These are phyloP conservation scores for Talaromyces thailandensis DNA, from an alignment of 495 filamentous ascomycete genomes.

Conservation along the genomic window DNA sequence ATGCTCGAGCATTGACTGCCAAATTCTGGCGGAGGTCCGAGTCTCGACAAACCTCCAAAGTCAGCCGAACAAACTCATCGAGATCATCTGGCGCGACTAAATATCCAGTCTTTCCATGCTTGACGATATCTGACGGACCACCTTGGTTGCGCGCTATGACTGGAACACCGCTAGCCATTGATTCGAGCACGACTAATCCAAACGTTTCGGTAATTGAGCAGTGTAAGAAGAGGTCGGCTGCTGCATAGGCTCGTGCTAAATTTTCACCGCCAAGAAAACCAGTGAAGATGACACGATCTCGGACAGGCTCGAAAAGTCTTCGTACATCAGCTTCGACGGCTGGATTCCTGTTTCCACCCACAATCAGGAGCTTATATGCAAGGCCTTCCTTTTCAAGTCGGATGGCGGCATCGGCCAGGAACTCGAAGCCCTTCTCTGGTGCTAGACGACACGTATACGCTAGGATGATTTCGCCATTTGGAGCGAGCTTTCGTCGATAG, in stretches of 20 bases:
- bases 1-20: constrained; percentile 28
- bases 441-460: constrained; percentile 51
- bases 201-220: constrained; percentile 61
- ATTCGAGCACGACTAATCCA: constrained; percentile 54
- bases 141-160: constrained; percentile 57
- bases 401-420: constrained; percentile 41
- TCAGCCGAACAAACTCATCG: constrained; percentile 39
- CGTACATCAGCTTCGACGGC: constrained; percentile 46
- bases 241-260: constrained; percentile 48
- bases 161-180: constrained; percentile 56
- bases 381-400: constrained; percentile 42
- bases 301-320: constrained; percentile 36
- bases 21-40: constrained; percentile 23
- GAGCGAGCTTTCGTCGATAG: constrained; percentile 40
- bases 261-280: constrained; percentile 46
- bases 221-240: constrained; percentile 53
- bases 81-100: constrained; percentile 46
- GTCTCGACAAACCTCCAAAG: constrained; percentile 31
- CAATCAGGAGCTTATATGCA: constrained; percentile 49
- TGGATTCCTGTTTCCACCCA: constrained; percentile 52
- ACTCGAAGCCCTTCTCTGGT: constrained; percentile 57
- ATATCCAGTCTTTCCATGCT: constrained; percentile 45
- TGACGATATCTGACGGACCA: constrained; percentile 54
- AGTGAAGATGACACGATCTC: constrained; percentile 45
- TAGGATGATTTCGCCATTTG: constrained; percentile 49